Conservation (phyloP, 1,284 basidiomycete species). For the Ganoderma boninense region DNA sequence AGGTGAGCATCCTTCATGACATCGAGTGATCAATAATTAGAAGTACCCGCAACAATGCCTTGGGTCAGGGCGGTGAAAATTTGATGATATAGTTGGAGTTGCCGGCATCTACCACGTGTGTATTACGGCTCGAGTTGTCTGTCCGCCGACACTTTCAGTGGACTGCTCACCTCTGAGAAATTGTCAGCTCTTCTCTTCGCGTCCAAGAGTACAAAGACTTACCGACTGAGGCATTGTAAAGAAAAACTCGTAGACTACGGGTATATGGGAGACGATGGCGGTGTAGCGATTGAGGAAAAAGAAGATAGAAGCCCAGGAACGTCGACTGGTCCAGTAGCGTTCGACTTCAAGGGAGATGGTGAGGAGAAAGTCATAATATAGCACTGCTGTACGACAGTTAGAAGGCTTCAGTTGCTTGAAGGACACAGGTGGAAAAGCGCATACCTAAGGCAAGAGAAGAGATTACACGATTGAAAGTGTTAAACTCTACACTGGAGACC, state of each 20-base stretch:
- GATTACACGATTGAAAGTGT: not conserved
- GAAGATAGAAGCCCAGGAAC: conserved; percentile 11
- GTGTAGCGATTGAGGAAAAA: conserved; percentile 16
- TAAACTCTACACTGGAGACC: not conserved
- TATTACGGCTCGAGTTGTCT: no score
- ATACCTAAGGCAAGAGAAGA: not conserved
- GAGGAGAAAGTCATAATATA: conserved; percentile 32
- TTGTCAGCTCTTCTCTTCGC: not conserved
- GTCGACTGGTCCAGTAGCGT: conserved; percentile 3
- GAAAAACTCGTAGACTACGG: conserved; percentile 5
- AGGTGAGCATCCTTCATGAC: not conserved
- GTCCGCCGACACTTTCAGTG: not conserved
- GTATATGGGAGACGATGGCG: not conserved
- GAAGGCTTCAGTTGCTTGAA: not conserved
- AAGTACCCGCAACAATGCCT: not conserved
- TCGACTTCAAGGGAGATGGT: conserved; percentile 38
- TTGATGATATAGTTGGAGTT: not conserved
- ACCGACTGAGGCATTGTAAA: conserved; percentile 6
- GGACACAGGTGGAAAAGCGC: not conserved
- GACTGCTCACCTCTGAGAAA: not conserved
- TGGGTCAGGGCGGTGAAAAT: not conserved
- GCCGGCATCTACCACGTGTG: not conserved
- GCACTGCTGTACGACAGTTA: not conserved
- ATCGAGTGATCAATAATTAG: not conserved
- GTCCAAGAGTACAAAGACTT: not conserved